A percentile compares a stretch with the other conserved stretches of the same genome.
Evolutionary conservation across 2,329 filamentous ascomycete genomes (phyloP).

Genomic region (Emmonsiellopsis sp.): DNA sequence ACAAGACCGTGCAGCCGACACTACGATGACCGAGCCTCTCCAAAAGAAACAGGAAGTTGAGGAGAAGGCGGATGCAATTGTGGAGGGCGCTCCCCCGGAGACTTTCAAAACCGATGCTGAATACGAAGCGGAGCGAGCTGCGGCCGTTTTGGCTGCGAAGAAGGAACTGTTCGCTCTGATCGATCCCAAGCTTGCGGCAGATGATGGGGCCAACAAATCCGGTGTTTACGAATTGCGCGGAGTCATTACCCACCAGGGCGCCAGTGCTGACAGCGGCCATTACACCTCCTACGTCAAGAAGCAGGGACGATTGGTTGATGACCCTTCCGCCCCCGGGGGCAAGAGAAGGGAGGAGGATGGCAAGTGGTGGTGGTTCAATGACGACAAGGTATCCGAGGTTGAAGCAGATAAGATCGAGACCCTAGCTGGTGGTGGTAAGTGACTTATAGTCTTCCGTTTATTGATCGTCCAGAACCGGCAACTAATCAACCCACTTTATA

Average conservation of each 20-base stretch:
- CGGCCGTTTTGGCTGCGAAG: constrained; percentile 68
- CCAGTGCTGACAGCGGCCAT: constrained; percentile 92
- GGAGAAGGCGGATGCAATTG: constrained; percentile 50
- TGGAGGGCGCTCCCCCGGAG: constrained; percentile 61
- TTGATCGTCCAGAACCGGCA: constrained; percentile 12
- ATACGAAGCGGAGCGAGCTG: constrained; percentile 75
- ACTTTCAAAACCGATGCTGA: constrained; percentile 90
- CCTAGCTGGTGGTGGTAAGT: constrained; percentile 72
- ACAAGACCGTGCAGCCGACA: constrained; percentile 39
- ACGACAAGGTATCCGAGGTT: constrained; percentile 93
- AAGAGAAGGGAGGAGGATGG: constrained; percentile 75
- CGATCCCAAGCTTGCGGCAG: constrained; percentile 61
- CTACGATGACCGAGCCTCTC: constrained; percentile 28
- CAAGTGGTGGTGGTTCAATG: constrained; percentile 99
- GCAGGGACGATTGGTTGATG: constrained; percentile 51
- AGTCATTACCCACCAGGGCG: constrained; percentile 92
- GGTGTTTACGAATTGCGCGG: constrained; percentile 91
- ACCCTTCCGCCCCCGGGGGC: constrained; percentile 57
- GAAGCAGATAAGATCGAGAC: constrained; percentile 83
- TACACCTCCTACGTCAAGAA: constrained; percentile 99
- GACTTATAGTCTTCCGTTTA: constrained; percentile 5
- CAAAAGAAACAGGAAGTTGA: constrained; percentile 41
- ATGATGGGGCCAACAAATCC: constrained; percentile 82
- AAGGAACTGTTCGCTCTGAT: constrained; percentile 78
- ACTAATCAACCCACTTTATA: constrained; percentile 12